Base-by-base conservation (phyloP, 1,284 basidiomycete species). In the Apiotrichum brassicae region DNA sequence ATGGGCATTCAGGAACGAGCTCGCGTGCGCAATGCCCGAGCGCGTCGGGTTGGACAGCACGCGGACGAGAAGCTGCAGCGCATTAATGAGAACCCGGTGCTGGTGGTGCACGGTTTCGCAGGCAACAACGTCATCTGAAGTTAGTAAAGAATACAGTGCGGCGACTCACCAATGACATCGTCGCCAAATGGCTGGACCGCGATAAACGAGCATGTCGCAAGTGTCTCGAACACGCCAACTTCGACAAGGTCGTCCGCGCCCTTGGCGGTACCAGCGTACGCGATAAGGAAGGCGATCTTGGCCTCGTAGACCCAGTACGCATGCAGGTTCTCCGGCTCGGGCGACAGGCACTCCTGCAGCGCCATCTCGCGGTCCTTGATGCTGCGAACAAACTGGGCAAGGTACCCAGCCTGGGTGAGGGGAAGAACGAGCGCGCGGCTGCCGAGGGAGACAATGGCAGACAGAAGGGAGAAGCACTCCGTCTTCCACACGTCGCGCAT, bases 401-500 rank as follows among this genome's bases (percentile, higher is more conserved):
- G 72, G 63, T 86, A 87, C 0, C 93, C 93, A 59, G 86, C 82
- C 49, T 83, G 80, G 20, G 79, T 78, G 24, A 97, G 74, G 1
- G 84, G 76, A 4, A 76, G 70, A 6, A 60, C 43, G 13, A 54
- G 36, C 7, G 80, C 80, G 64, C 80, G 82, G 60, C 87, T 84
- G 49, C 75, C 67, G 13, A 79, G 79, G 23, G 81, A 84, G 1
- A 87, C 71, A 43, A 71, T 56, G n/a, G 57, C 63, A 67, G 56
- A 85, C 75, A 48, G 58, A 20, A 63, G 57, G 43, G 59, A 18
- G 88, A 86, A 24, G 93, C 83, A 18, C 53, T 71, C 63, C n/a
- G 93, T 94, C 75, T 92, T 89, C 92, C 93, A 97, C 0, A 97
- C 87, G 66, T 97, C 92, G 25, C 86, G 83, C 11, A 91, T 92